Conservation (phyloP, 371 early-diverging fungal genomes). For the Apophysomyces variabilis region DNA sequence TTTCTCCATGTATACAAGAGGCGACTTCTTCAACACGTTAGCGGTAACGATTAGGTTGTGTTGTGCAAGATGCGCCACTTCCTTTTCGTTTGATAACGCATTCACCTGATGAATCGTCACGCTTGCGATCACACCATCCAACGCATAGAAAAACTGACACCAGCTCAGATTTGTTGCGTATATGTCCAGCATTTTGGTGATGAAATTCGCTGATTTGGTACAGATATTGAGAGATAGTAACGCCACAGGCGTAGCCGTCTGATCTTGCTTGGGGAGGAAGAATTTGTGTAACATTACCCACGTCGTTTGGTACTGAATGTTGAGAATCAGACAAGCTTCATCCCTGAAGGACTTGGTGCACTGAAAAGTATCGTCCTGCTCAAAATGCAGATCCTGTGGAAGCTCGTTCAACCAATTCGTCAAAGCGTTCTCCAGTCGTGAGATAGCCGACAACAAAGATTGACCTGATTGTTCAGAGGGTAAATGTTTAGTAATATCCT, state of each 20-base stretch:
- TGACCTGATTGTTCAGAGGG: slow-evolving; percentile 53
- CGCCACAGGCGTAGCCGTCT: slow-evolving; percentile 41
- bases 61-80: slow-evolving; percentile 43
- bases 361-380: slow-evolving; percentile 31
- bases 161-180: slow-evolving; percentile 43
- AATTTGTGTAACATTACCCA: slow-evolving; percentile 58
- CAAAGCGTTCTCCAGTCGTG: slow-evolving; percentile 56
- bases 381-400: slow-evolving; percentile 38
- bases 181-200: slow-evolving; percentile 50
- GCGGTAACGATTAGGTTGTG: slow-evolving; percentile 50
- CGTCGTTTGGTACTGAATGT: slow-evolving; percentile 50
- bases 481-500: slow-evolving; percentile 56
- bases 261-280: slow-evolving; percentile 40
- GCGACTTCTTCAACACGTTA: slow-evolving; percentile 45
- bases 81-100: slow-evolving; percentile 45
- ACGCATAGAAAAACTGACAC: slow-evolving; percentile 53
- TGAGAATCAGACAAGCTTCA: slow-evolving; percentile 43
- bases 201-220: slow-evolving; percentile 37
- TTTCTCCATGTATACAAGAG: slow-evolving; percentile 55
- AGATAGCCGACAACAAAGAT: slow-evolving; percentile 51
- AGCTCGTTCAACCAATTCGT: slow-evolving; percentile 56
- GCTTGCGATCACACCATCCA: slow-evolving; percentile 54
- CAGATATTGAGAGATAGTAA: slow-evolving; percentile 39
- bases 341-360: slow-evolving; percentile 43
- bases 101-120: slow-evolving; percentile 54